Conservation (phyloP, 345 rosid species). For the Triadica sebifera region DNA sequence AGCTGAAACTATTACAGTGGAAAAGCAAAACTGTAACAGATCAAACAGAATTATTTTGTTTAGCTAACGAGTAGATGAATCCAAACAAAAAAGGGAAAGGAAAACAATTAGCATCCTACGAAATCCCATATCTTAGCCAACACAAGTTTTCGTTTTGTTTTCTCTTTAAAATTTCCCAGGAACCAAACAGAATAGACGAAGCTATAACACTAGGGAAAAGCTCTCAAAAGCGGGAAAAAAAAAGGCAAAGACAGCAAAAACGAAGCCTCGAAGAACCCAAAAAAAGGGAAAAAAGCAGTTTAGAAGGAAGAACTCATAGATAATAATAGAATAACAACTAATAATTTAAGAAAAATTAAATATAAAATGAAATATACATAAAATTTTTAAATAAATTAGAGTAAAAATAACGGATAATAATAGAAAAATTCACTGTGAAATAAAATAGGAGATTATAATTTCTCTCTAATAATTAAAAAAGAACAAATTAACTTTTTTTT, state of each 20-base stretch:
- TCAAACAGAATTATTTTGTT: conserved; percentile 1
- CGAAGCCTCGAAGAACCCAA: neutral
- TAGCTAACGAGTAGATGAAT: neutral
- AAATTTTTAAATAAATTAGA: no score
- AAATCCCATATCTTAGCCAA: neutral
- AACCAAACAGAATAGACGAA: conserved; percentile 1
- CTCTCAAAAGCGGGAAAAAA: neutral
- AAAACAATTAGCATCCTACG: no score
- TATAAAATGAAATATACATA: no score
- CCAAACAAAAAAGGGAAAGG: no score
- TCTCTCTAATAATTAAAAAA: no score
- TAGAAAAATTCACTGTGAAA: no score
- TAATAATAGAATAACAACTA: no score
- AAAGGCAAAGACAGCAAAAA: neutral
- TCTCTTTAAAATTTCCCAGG: neutral
- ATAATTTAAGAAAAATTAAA: no score
- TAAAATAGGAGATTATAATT: no score
- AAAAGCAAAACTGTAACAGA: neutral
- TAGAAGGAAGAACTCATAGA: conserved; percentile 34
- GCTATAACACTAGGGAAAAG: neutral
- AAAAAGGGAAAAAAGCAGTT: neutral
- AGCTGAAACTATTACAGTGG: conserved; percentile 9
- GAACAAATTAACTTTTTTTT: no score
- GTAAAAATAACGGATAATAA: no score
- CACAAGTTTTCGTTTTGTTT: conserved; percentile 7